Evolutionary conservation across 148 eudicot species (phyloP).

Genomic region (Amaranthus hypochondriacus): DNA sequence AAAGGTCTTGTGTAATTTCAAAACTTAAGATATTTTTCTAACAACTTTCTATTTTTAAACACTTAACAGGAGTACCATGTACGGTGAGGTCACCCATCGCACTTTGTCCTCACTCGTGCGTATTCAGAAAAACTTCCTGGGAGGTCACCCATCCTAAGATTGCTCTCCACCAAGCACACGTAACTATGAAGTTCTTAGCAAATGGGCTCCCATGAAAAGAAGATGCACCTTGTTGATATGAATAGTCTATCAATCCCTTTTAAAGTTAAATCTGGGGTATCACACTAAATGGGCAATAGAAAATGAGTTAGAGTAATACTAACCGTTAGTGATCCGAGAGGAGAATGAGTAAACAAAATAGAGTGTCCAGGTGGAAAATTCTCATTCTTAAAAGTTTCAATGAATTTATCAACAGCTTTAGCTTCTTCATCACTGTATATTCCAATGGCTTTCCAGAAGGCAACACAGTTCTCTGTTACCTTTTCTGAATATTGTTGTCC

Average conservation of each 20-base stretch:
- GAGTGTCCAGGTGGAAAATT: constrained; percentile 72
- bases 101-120: too few species aligned
- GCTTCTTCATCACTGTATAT: constrained; percentile 63
- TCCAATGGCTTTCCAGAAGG: constrained; percentile 60
- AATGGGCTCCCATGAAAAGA: too few species aligned
- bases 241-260: too few species aligned
- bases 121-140: too few species aligned
- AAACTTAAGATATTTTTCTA: too few species aligned
- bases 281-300: constrained; percentile 5
- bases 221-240: too few species aligned
- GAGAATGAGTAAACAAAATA: constrained; percentile 64
- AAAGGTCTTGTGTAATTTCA: too few species aligned
- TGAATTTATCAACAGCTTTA: constrained; percentile 51
- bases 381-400: constrained; percentile 55
- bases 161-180: neutral
- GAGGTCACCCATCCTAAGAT: neutral
- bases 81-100: too few species aligned
- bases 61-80: too few species aligned
- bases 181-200: too few species aligned
- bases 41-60: too few species aligned
- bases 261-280: too few species aligned
- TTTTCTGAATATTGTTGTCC: constrained; percentile 75
- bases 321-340: constrained; percentile 54
- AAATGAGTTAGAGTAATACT: neutral
- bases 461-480: constrained; percentile 68